A percentile compares a stretch with the other conserved stretches of the same genome.
These are phyloP conservation scores for Bacidia rubella DNA, from an alignment of 495 filamentous ascomycete genomes.

Conservation along the genomic window DNA sequence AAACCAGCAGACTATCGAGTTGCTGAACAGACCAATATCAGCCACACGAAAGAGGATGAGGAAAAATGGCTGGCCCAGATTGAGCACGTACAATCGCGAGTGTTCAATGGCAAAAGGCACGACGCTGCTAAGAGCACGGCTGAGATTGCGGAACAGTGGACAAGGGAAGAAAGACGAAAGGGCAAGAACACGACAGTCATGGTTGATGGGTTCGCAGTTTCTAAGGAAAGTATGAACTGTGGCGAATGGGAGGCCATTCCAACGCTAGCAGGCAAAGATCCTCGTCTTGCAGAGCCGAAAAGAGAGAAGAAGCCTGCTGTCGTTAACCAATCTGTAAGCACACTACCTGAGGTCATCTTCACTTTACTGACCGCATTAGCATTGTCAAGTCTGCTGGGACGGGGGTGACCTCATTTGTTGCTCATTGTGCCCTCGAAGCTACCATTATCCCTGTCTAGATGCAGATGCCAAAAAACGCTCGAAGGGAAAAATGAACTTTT, in stretches of 20 bases:
- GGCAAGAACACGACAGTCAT: conserved; percentile 49
- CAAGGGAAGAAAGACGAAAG: conserved; percentile 34
- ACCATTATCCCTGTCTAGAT: conserved; percentile 40
- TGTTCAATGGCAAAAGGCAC: conserved; percentile 45
- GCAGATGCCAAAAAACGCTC: conserved; percentile 24
- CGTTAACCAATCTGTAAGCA: conserved; percentile 33
- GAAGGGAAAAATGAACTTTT: conserved; percentile 28
- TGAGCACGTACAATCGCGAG: conserved; percentile 44
- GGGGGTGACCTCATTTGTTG: conserved; percentile 35
- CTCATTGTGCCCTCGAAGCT: conserved; percentile 41
- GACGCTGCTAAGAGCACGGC: conserved; percentile 20
- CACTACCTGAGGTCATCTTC: neutral
- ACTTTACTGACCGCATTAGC: conserved; percentile 16
- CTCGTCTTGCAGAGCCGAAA: conserved; percentile 11
- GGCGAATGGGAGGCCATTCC: conserved; percentile 43
- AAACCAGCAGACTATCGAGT: conserved; percentile 31
- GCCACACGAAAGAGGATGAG: conserved; percentile 34
- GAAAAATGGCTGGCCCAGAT: conserved; percentile 43
- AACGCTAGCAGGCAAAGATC: conserved; percentile 42
- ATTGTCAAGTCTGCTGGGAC: conserved; percentile 45
- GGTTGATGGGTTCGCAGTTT: conserved; percentile 45
- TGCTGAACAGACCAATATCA: conserved; percentile 20
- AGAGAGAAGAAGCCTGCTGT: conserved; percentile 30
- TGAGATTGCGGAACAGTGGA: conserved; percentile 31
- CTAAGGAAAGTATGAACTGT: conserved; percentile 43